Evolutionary conservation across 169 alveolate species (phyloP).

Genomic region (Perkinsus chesapeaki): DNA sequence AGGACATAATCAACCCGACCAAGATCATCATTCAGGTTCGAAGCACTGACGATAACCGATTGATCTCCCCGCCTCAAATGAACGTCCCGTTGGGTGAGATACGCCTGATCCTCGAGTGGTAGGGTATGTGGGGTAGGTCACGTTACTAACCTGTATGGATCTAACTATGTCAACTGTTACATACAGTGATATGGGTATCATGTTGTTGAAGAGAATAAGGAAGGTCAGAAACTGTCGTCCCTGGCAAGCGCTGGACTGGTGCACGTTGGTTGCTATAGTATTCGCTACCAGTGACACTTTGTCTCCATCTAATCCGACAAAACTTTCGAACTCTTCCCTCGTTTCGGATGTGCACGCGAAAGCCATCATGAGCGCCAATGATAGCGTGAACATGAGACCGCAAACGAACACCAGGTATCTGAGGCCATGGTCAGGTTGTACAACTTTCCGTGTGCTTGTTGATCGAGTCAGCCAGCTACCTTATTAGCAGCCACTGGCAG

Average conservation of each 20-base stretch:
- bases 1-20: constrained; percentile 15
- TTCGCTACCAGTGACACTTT: background rate
- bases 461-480: too few species aligned
- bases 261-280: too few species aligned
- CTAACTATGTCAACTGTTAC: background rate
- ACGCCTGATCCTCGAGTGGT: background rate
- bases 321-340: background rate
- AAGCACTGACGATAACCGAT: background rate
- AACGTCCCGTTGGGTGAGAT: background rate
- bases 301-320: constrained; percentile 9
- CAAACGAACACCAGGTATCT: constrained; percentile 33
- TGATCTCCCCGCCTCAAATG: background rate
- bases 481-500: too few species aligned
- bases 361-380: constrained; percentile 17
- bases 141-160: background rate
- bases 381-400: constrained; percentile 1
- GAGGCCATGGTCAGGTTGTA: too few species aligned
- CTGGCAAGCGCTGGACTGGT: background rate
- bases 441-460: too few species aligned
- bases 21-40: background rate
- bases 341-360: background rate
- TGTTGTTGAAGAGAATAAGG: constrained; percentile 8
- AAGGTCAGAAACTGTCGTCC: background rate
- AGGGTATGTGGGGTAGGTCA: background rate
- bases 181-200: background rate